Percentiles rank a stretch among this genome's conserved stretches.
Evolutionary conservation across 768 basidiomycete species (phyloP).

Genomic region (Nidularia sp.): DNA sequence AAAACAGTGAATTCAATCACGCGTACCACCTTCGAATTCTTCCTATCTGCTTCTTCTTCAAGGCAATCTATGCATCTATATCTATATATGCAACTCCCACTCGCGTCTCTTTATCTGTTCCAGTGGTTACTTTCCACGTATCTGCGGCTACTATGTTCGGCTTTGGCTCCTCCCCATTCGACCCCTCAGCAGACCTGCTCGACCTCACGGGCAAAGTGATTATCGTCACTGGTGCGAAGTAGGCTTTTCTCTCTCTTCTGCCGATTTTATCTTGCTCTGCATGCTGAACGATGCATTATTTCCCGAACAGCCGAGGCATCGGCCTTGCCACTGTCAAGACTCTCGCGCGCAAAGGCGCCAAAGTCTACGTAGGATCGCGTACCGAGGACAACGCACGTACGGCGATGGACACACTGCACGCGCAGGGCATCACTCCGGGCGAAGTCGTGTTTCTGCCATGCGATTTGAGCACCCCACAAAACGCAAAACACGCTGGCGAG

Average conservation of each 20-base stretch:
- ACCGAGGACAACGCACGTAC: conserved; percentile 14
- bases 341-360: conserved; percentile 18
- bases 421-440: conserved; percentile 9
- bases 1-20: no score
- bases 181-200: conserved; percentile 1
- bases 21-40: no score
- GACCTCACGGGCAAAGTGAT: conserved; percentile 3
- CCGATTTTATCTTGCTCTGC: background rate
- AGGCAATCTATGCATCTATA: no score
- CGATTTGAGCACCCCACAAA: conserved; percentile 3
- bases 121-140: no score
- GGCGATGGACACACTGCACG: conserved; percentile 16
- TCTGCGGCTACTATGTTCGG: no score
- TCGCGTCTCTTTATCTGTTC: no score
- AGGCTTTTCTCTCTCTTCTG: background rate
- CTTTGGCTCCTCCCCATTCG: conserved; percentile 2
- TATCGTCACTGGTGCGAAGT: conserved; percentile 8
- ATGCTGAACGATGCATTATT: background rate
- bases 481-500: conserved; percentile 4
- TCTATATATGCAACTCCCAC: no score
- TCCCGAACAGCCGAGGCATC: conserved; percentile 4
- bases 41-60: no score
- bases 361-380: conserved; percentile 19
- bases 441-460: background rate
- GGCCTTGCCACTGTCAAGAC: conserved; percentile 11